phyloP scores from a whole-genome alignment of 2,329 filamentous ascomycete species.

The Simplicillium sp. region DNA sequence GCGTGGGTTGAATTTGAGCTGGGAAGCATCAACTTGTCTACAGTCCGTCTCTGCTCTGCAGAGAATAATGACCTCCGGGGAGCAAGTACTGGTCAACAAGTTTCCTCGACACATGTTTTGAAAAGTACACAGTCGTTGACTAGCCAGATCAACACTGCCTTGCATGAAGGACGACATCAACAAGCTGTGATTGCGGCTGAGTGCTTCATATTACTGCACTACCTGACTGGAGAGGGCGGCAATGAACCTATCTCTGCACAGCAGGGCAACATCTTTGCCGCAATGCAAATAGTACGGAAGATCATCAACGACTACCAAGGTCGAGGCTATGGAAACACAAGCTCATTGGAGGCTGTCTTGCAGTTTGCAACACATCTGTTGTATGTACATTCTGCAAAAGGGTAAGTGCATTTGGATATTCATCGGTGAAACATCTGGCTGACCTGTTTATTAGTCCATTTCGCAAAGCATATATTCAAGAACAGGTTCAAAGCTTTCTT shows the following conservation, averaged over 20 bases:
- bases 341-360: constrained; percentile 53
- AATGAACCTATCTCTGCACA: constrained; percentile 31
- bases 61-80: constrained; percentile 16
- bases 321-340: constrained; percentile 20
- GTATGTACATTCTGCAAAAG: constrained; percentile 52
- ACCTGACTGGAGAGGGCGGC: constrained; percentile 40
- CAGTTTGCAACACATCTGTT: constrained; percentile 61
- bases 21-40: background rate
- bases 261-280: constrained; percentile 49
- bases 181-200: constrained; percentile 49
- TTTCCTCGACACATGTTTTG: constrained; percentile 16
- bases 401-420: constrained; percentile 25
- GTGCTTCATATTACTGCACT: constrained; percentile 55
- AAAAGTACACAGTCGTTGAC: too few species aligned
- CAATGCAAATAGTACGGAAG: constrained; percentile 28
- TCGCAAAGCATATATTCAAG: constrained; percentile 56
- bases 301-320: constrained; percentile 33
- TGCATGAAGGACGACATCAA: constrained; percentile 38
- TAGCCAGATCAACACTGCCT: constrained; percentile 26
- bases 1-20: background rate
- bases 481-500: constrained; percentile 52
- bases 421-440: constrained; percentile 7
- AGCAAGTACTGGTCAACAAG: constrained; percentile 7
- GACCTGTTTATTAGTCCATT: constrained; percentile 40
- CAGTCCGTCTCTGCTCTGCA: too few species aligned